These are phyloP conservation scores for Oryza nivara DNA, from an alignment of 176 grass and related monocot species.

Conservation along the genomic window DNA sequence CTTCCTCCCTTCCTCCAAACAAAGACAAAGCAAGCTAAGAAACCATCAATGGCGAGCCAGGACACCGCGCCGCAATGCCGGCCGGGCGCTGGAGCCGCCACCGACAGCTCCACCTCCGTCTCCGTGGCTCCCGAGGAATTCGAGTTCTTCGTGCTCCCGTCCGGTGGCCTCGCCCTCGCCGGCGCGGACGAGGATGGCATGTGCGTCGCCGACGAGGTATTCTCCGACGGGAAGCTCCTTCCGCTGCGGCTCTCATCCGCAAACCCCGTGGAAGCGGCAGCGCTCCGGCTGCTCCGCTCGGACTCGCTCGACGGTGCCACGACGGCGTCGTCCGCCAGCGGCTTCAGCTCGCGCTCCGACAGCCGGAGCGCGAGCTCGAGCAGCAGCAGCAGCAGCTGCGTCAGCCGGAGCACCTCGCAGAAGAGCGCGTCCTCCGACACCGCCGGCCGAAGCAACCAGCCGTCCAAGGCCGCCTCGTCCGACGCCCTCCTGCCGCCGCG, in stretches of 20 bases:
- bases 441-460: neutral
- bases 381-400: conserved; percentile 32
- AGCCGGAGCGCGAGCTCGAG: conserved; percentile 52
- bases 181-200: conserved; percentile 29
- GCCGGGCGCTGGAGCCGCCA: neutral
- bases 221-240: conserved; percentile 62
- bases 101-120: neutral
- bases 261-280: neutral
- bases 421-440: conserved; percentile 35
- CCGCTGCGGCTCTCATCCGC: conserved; percentile 46
- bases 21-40: neutral
- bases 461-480: neutral
- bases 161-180: conserved; percentile 17
- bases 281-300: conserved; percentile 21
- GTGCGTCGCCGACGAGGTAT: conserved; percentile 69
- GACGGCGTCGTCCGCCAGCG: neutral
- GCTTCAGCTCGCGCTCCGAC: conserved; percentile 42
- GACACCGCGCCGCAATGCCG: neutral
- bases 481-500: neutral
- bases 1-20: neutral
- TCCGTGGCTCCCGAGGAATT: conserved; percentile 41
- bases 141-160: conserved; percentile 52
- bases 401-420: conserved; percentile 47
- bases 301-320: conserved; percentile 41
- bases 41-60: conserved; percentile 15